These are phyloP conservation scores for Amoebophrya sp. DNA, from an alignment of 169 alveolate genomes.

Conservation along the genomic window DNA sequence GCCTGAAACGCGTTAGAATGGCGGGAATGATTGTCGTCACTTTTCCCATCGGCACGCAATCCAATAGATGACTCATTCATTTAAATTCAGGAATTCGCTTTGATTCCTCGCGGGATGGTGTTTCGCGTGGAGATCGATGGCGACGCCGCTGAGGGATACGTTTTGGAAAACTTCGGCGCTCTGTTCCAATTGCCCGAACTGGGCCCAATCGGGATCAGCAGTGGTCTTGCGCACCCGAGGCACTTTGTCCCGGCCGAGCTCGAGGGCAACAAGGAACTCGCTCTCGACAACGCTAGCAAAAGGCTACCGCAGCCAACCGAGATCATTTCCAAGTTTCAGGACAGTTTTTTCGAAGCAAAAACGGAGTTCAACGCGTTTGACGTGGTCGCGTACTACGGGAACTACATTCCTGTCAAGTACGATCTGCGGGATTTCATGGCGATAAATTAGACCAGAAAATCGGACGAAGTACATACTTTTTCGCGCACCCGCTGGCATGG, in stretches of 20 bases:
- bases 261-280: conserved; percentile 53
- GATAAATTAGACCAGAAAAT: too few relatives aligned
- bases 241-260: conserved; percentile 60
- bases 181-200: conserved; percentile 66
- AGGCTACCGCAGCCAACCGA: too few relatives aligned
- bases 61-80: too few relatives aligned
- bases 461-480: too few relatives aligned
- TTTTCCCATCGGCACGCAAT: too few relatives aligned
- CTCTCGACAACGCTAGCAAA: too few relatives aligned
- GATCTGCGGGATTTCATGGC: conserved; percentile 60
- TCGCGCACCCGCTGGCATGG: too few relatives aligned
- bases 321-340: conserved; percentile 56
- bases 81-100: conserved; percentile 26
- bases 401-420: conserved; percentile 62
- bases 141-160: conserved; percentile 58
- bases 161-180: conserved; percentile 62
- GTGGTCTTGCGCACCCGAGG: conserved; percentile 69
- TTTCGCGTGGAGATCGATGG: conserved; percentile 33
- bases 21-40: too few relatives aligned
- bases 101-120: conserved; percentile 22
- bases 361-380: too few relatives aligned
- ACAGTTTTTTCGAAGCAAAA: conserved; percentile 55
- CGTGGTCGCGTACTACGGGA: conserved; percentile 75
- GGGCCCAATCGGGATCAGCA: conserved; percentile 72
- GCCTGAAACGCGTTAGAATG: too few relatives aligned